These are phyloP conservation scores for Thymus mandschuricus DNA, from an alignment of 257 asterid species.

Conservation along the genomic window DNA sequence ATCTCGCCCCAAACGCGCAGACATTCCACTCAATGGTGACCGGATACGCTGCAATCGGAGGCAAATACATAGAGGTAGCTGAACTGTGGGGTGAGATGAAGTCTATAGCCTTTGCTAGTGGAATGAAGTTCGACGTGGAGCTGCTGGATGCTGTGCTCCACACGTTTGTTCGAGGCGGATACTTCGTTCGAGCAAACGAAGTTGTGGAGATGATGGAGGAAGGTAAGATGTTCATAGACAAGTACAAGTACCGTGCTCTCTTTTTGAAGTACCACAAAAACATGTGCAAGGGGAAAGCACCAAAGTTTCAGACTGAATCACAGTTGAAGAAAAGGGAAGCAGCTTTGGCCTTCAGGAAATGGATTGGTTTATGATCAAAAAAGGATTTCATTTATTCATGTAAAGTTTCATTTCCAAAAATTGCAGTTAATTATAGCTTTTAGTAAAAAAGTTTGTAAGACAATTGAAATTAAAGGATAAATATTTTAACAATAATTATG, in stretches of 20 bases:
- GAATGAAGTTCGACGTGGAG: slow-evolving; percentile 85
- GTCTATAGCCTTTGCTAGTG: slow-evolving; percentile 53
- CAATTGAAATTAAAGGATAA: no score
- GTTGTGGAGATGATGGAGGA: slow-evolving; percentile 83
- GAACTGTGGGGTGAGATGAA: slow-evolving; percentile 98
- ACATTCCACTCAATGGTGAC: slow-evolving; percentile 90
- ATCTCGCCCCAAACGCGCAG: slow-evolving; percentile 76
- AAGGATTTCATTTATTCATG: neutral
- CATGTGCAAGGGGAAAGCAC: slow-evolving; percentile 71
- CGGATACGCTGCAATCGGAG: slow-evolving; percentile 85
- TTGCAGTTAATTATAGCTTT: neutral
- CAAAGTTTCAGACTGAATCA: slow-evolving; percentile 80
- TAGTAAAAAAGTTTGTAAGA: no score
- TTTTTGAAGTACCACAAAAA: slow-evolving; percentile 84
- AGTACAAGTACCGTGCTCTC: slow-evolving; percentile 77
- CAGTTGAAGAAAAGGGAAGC: slow-evolving; percentile 83
- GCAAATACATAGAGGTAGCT: slow-evolving; percentile 81
- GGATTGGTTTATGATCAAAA: slow-evolving; percentile 70
- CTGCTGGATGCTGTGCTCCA: slow-evolving; percentile 86
- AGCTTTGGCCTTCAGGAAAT: slow-evolving; percentile 71
- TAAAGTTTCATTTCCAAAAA: neutral
- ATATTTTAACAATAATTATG: no score
- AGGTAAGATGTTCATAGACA: slow-evolving; percentile 75
- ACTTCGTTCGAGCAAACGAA: slow-evolving; percentile 78
- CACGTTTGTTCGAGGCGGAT: slow-evolving; percentile 90